Evolutionary conservation across 805 yeast species (phyloP).

Genomic region (Schwanniomyces pseudopolymorphus): DNA sequence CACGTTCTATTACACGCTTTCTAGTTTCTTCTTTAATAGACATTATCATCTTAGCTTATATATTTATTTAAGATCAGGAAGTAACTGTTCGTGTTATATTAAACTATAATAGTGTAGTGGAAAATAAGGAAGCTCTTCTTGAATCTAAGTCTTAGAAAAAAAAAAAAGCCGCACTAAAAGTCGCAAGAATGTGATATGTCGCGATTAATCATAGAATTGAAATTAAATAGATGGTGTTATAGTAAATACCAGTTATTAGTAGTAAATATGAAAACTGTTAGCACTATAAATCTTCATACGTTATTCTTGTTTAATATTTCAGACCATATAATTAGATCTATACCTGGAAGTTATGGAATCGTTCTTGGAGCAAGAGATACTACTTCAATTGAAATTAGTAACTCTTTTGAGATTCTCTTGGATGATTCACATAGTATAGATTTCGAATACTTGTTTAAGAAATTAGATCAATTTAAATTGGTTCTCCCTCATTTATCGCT

Average conservation of each 20-base stretch:
- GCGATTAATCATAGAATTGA: too few species aligned
- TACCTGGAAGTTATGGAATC: conserved; percentile 22
- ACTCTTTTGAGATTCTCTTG: conserved; percentile 31
- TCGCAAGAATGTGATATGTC: not conserved
- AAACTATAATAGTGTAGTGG: not conserved
- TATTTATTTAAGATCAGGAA: not conserved
- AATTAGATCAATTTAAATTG: conserved; percentile 26
- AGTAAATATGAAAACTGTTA: not conserved
- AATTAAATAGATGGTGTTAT: too few species aligned
- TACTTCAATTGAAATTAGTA: conserved; percentile 12
- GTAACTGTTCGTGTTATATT: not conserved
- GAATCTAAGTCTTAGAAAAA: not conserved
- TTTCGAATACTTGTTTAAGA: conserved; percentile 19
- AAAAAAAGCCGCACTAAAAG: conserved; percentile 5
- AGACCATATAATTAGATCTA: conserved; percentile 26
- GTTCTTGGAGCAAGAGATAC: conserved; percentile 23
- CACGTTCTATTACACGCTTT: conserved; percentile 23
- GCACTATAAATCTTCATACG: conserved; percentile 17
- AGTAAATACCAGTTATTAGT: too few species aligned
- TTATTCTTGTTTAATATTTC: conserved; percentile 29
- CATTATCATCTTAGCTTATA: conserved; percentile 28
- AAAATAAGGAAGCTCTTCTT: not conserved
- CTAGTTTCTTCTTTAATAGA: conserved; percentile 38
- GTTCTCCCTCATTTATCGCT: conserved; percentile 26
- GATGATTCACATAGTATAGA: conserved; percentile 17